Base-by-base conservation (phyloP, 352 stramenopile species). In the Pythium myriotylum region DNA sequence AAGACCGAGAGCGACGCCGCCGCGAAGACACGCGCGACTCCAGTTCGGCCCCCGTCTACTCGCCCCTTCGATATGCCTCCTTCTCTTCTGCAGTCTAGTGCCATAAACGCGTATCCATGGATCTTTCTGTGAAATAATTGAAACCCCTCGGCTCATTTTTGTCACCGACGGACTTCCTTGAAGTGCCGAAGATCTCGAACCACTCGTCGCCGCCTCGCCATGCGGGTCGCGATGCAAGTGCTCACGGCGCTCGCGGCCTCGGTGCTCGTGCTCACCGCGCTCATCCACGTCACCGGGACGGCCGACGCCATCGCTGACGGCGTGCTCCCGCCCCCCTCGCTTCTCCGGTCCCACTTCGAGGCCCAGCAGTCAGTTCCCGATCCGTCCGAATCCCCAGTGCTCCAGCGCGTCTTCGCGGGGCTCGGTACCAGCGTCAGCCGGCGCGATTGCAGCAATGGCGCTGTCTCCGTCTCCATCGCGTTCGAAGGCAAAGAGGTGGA, bases 281-380 rank as follows among this genome's bases (percentile, higher is more conserved):
- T 70, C 33, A 55, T 70, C 10, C 62, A 70, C 42, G 19, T 70
- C 14, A 54, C 62, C 1, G 62, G 55, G 17, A 70, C 62, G 50
- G 46, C 33, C 4, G 55, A 65, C 42, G 27, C 52, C 26, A 59
- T 65, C 26, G 16, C 47, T 2, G 54, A 54, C 17, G 62, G 62
- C n/a, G 43, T 70, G 7, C 6, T 43, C 13, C 37, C 54, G 23
- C 32, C 61, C 26, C 53, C 29, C n/a, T 26, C 24, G 27, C 29
- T 27, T 13, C 19, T 27, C 16, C 13, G 17, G 33, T 22, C 59
- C 32, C 49, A 24, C 23, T 39, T 66, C 40, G 29, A 67, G n/a
- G 35, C 56, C 17, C 2, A 39, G 9, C 43, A 27, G 16, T 32
- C 37, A 0, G 22, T 22, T 0, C 29, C 29, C 5, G 59, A 66